These are phyloP conservation scores for Amanita thiersii DNA, from an alignment of 768 basidiomycete genomes.

Conservation along the genomic window DNA sequence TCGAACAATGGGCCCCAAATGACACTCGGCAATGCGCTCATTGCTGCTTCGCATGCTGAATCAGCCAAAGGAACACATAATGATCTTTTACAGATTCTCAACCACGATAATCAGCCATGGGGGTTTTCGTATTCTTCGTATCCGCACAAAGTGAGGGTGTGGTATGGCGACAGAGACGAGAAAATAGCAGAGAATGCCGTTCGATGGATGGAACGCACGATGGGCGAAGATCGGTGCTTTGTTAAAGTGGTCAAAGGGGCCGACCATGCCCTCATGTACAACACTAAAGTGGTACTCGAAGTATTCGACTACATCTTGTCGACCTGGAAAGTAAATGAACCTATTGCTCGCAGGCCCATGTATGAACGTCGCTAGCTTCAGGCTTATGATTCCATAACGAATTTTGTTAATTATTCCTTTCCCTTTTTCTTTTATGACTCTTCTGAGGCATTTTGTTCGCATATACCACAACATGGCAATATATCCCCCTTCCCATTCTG, in stretches of 20 bases:
- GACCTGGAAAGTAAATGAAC: constrained; percentile 35
- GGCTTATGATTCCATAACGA: too few species aligned
- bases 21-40: constrained; percentile 80
- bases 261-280: constrained; percentile 92
- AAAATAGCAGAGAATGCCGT: constrained; percentile 88
- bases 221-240: constrained; percentile 66
- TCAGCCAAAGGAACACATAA: constrained; percentile 85
- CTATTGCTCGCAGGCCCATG: constrained; percentile 2
- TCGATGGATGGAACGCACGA: constrained; percentile 84
- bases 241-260: constrained; percentile 83
- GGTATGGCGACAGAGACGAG: constrained; percentile 93
- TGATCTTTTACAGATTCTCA: constrained; percentile 88
- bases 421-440: constrained; percentile 5
- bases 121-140: constrained; percentile 85
- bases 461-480: constrained; percentile 9
- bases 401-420: too few species aligned
- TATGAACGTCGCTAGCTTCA: constrained; percentile 4
- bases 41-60: constrained; percentile 93
- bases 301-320: constrained; percentile 65
- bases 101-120: constrained; percentile 83
- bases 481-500: constrained; percentile 8
- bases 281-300: constrained; percentile 78
- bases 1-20: constrained; percentile 48
- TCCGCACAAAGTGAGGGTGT: constrained; percentile 69
- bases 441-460: constrained; percentile 6